phyloP scores from a whole-genome alignment of 163 green algal genomes.

The Scenedesmus sp. region DNA sequence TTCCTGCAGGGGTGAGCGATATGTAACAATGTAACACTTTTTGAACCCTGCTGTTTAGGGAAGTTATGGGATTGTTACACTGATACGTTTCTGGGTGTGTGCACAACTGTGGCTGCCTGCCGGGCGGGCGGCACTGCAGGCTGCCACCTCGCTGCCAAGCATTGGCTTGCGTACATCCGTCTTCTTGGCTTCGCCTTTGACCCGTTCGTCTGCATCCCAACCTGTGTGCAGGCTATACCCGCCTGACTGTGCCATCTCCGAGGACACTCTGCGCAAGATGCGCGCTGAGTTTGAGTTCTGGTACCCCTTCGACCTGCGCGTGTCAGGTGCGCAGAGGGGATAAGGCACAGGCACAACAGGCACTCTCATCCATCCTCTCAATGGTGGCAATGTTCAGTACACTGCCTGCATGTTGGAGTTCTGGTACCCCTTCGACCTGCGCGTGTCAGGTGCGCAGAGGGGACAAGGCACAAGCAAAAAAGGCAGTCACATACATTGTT shows the following conservation, averaged over 20 bases:
- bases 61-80: too few relatives aligned
- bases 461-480: conserved; percentile 43
- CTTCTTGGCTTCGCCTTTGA: background rate
- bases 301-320: conserved; percentile 99
- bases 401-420: conserved; percentile 83
- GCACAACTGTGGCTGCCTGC: too few relatives aligned
- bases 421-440: conserved; percentile 99
- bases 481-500: too few relatives aligned
- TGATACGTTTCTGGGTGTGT: too few relatives aligned
- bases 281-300: conserved; percentile 95
- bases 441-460: conserved; percentile 88
- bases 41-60: too few relatives aligned
- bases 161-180: too few relatives aligned
- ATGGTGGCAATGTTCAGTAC: too few relatives aligned
- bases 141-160: too few relatives aligned
- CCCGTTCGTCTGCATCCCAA: background rate
- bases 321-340: conserved; percentile 85
- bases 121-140: too few relatives aligned
- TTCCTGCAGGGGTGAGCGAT: conserved; percentile 77
- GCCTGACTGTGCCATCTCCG: conserved; percentile 67
- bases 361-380: too few relatives aligned
- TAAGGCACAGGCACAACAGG: too few relatives aligned
- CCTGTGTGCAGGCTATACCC: conserved; percentile 62
- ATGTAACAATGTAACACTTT: background rate
- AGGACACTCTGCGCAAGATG: conserved; percentile 74